Evolutionary conservation across 176 grass and related monocot species (phyloP), one percentile per base, ranked within the genome.

Genomic region (Puya raimondii): DNA sequence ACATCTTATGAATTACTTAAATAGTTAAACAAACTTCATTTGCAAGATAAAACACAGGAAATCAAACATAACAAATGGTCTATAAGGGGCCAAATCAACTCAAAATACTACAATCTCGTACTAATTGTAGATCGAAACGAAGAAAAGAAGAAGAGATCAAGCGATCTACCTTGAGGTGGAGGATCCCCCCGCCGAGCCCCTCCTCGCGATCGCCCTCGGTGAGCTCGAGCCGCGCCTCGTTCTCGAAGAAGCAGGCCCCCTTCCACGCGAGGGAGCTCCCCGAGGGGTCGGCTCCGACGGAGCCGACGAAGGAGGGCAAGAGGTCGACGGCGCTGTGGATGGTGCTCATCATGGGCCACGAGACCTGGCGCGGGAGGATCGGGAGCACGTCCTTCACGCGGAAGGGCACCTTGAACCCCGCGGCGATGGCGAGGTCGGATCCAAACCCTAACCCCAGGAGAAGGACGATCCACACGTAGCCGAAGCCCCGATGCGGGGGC

Each of bases 281-380:
- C 15, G 69, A 80, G 5, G 92, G 88, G 42, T 75, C 25, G 25
- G 25, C 25, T 26, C 25, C 53, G 12, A 91, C 72, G 27, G 92
- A 85, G 53, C 85, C 92, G 27, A 96, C 85, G 76, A 72, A 96
- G 64, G 81, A 91, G 50, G 92, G 92, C 17, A 96, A 85, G 9
- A 96, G 81, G 71, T 96, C 92, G 51, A 91, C 83, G 69, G 92
- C 92, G 85, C 88, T 91, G 79, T 96, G 92, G 25, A 96, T 48
- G 6, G 71, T 84, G 79, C 82, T 87, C 88, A 96, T 81, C 64
- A 96, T 81, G 22, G 92, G 92, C 92, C 92, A 96, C 64, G 88
- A 80, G 50, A 96, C 80, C 74, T 91, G 85, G 48, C 86, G 79
- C 58, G 92, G 92, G 50, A 96, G 83, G 72, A 96, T 78, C 11